Evolutionary conservation across 495 filamentous ascomycete genomes (phyloP), one percentile per base, ranked within the genome.

Genomic region (Bathelium albidoporum): DNA sequence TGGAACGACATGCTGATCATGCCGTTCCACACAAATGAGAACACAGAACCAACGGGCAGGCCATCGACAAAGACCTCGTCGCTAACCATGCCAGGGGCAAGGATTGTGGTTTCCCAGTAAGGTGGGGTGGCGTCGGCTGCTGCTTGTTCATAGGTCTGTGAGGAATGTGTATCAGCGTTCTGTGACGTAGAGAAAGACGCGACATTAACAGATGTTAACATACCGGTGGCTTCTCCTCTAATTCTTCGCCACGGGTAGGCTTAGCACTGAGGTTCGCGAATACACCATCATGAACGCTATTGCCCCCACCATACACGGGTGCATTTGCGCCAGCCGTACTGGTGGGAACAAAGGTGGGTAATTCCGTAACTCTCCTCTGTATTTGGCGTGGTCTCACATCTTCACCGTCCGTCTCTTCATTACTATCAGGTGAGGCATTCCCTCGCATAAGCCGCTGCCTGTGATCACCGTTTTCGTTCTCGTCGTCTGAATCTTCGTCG

Each of bases 1-100:
- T 94, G 89, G 81, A 98, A 97, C n/a, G 90, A 94, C 87, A 95
- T 90, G 59, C 89, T 93, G 68, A 98, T 97, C 87, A 97, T 93
- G 73, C 85, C 92, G 75, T 98, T 98, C 95, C 95, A 98, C 64
- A 96, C 78, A 70, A 98, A 98, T 61, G 86, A 88, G 79, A 97
- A 97, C 68, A 97, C 77, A 36, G 91, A 95, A 70, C 94, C 94
- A 65, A 98, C 95, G 2, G 95, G 91, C 67, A 98, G 82, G 67
- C 94, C 95, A 72, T 98, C 93, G 45, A 97, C 87, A 73, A 90
- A 98, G 58, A 98, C 94, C 74, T 97, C 94, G 70, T 97, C 91
- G 32, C 87, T 87, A 53, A 86, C 83, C 59, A 87, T 79, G 32
- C 93, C 93, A 7, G 94, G 95, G 2, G 93, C 90, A 62, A 97